A percentile compares a stretch with the other conserved stretches of the same genome.
phyloP scores from a whole-genome alignment of 768 basidiomycete species.

The Trametes coccinea region DNA sequence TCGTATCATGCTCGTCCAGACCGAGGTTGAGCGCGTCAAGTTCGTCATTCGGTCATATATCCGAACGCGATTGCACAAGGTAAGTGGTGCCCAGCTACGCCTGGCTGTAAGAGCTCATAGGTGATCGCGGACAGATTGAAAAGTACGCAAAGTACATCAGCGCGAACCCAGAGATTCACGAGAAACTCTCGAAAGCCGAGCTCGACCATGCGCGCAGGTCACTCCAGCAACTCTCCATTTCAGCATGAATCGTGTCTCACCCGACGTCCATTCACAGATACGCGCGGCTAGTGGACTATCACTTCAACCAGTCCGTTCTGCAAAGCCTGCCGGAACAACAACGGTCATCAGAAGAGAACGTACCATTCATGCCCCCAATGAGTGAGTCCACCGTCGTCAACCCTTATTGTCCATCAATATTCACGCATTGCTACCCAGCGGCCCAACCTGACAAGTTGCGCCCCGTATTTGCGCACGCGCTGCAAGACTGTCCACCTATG shows the following conservation, averaged over 20 bases:
- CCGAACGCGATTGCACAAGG: slow-evolving; percentile 85
- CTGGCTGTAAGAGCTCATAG: not conserved
- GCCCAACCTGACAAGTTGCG: slow-evolving; percentile 71
- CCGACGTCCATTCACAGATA: slow-evolving; percentile 49
- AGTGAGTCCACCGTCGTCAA: slow-evolving; percentile 35
- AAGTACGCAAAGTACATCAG: slow-evolving; percentile 81
- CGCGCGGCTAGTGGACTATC: slow-evolving; percentile 71
- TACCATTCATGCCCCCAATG: slow-evolving; percentile 75
- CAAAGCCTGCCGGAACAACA: slow-evolving; percentile 80
- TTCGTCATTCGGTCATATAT: slow-evolving; percentile 90
- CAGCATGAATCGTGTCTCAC: not conserved
- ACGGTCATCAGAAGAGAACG: slow-evolving; percentile 72
- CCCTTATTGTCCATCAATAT: not conserved
- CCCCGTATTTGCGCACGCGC: slow-evolving; percentile 82
- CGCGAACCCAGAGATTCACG: slow-evolving; percentile 68
- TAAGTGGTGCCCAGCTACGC: slow-evolving; percentile 30
- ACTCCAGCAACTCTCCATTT: too few relatives aligned
- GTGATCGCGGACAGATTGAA: slow-evolving; percentile 63
- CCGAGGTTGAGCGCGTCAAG: slow-evolving; percentile 92
- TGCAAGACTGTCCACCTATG: slow-evolving; percentile 65
- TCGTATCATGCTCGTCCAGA: slow-evolving; percentile 89
- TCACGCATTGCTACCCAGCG: slow-evolving; percentile 47
- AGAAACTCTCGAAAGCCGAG: slow-evolving; percentile 80
- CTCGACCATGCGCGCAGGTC: slow-evolving; percentile 77
- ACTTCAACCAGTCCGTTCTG: slow-evolving; percentile 78